Evolutionary conservation across 768 basidiomycete genomes (phyloP).

Genomic region (Postia placenta): DNA sequence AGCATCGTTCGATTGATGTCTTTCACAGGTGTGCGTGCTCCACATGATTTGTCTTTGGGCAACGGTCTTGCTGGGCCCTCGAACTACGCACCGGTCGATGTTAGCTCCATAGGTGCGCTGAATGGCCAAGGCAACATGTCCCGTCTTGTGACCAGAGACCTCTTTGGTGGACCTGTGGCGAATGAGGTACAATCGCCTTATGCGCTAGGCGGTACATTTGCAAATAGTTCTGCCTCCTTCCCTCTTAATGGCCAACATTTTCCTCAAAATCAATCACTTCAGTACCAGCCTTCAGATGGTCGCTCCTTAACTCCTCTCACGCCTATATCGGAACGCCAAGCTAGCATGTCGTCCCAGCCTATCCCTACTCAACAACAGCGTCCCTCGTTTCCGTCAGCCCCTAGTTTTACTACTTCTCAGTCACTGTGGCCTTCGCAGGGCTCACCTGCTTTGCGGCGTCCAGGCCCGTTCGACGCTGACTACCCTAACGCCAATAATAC

Average conservation of each 20-base stretch:
- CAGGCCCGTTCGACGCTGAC: constrained; percentile 37
- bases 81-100: constrained; percentile 9
- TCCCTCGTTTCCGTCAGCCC: constrained; percentile 13
- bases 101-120: constrained; percentile 9
- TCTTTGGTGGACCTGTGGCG: constrained; percentile 9
- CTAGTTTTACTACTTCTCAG: constrained; percentile 6
- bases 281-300: constrained; percentile 10
- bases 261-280: constrained; percentile 10
- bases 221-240: constrained; percentile 9
- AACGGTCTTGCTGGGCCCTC: constrained; percentile 10
- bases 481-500: constrained; percentile 38
- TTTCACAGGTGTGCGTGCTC: too few species aligned
- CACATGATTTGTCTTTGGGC: not conserved
- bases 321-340: constrained; percentile 18
- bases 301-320: constrained; percentile 18
- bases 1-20: too few species aligned
- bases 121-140: not conserved
- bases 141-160: constrained; percentile 15
- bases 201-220: not conserved
- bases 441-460: constrained; percentile 19
- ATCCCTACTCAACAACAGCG: constrained; percentile 10
- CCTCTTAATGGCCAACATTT: constrained; percentile 15
- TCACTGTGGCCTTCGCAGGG: constrained; percentile 18
- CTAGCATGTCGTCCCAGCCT: constrained; percentile 7
- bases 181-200: not conserved